Evolutionary conservation across 441 rosid genomes (phyloP).

Genomic region (Populus hybrid): DNA sequence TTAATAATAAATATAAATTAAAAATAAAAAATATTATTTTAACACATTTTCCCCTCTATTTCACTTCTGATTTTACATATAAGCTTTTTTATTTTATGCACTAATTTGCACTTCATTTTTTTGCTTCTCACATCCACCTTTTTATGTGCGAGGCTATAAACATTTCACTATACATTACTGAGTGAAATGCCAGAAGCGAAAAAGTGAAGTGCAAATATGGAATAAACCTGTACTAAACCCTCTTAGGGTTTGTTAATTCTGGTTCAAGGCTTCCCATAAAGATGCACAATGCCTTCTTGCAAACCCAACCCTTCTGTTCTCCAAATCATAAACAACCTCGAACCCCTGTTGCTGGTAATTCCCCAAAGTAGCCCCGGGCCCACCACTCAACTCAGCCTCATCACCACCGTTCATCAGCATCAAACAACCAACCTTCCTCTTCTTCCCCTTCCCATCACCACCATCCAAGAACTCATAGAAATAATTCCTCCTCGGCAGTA

Average conservation of each 20-base stretch:
- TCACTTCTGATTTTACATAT: background rate
- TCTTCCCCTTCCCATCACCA: constrained; percentile 37
- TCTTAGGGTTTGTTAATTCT: constrained; percentile 18
- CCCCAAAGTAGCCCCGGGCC: constrained; percentile 80
- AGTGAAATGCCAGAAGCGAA: constrained; percentile 13
- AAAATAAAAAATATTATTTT: too few species aligned
- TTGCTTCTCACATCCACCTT: constrained; percentile 6
- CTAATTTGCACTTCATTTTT: constrained; percentile 24
- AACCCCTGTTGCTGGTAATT: constrained; percentile 96
- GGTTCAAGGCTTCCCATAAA: constrained; percentile 70
- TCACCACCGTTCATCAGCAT: constrained; percentile 96
- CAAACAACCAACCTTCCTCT: constrained; percentile 70
- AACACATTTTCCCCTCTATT: fast-evolving
- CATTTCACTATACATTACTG: constrained; percentile 11
- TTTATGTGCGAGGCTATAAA: constrained; percentile 2
- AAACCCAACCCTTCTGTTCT: constrained; percentile 68
- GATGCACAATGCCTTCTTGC: constrained; percentile 81
- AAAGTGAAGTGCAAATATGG: constrained; percentile 21
- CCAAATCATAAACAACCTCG: constrained; percentile 88
- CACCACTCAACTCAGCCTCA: constrained; percentile 67
- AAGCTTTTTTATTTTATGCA: background rate
- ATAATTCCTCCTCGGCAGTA: constrained; percentile 70
- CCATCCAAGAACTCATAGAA: constrained; percentile 74
- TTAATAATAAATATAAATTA: too few species aligned
- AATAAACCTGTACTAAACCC: background rate